These are phyloP conservation scores for Daldinia loculata DNA, from an alignment of 495 filamentous ascomycete genomes.

Conservation along the genomic window DNA sequence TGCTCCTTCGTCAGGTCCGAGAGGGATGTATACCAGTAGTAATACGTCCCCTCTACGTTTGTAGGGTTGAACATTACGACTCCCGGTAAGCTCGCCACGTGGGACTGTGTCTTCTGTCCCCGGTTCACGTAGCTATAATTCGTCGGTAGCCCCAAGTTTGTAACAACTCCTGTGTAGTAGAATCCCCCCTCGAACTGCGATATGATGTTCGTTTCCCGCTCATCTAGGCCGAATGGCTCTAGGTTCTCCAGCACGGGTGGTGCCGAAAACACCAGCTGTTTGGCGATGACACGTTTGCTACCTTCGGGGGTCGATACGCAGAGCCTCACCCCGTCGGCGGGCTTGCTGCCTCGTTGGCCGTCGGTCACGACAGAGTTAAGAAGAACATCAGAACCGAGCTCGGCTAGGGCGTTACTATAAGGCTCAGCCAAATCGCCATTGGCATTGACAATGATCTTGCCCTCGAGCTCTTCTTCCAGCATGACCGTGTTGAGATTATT, in stretches of 20 bases:
- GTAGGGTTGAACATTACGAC: constrained; percentile 37
- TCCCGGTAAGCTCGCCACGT: constrained; percentile 25
- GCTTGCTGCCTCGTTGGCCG: constrained; percentile 11
- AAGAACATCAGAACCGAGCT: constrained; percentile 49
- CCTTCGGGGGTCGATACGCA: constrained; percentile 27
- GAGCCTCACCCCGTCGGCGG: constrained; percentile 29
- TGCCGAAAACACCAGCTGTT: constrained; percentile 59
- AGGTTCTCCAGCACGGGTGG: constrained; percentile 49
- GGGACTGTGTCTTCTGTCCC: constrained; percentile 15
- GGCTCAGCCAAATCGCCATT: constrained; percentile 52
- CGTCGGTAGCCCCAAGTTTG: constrained; percentile 21
- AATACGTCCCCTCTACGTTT: constrained; percentile 31
- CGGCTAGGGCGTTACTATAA: constrained; percentile 49
- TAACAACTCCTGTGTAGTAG: constrained; percentile 34
- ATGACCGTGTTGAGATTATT: constrained; percentile 34
- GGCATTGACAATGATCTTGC: constrained; percentile 12
- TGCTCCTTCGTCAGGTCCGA: constrained; percentile 15
- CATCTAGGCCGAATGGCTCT: constrained; percentile 47
- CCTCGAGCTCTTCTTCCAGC: constrained; percentile 23
- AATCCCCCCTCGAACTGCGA: constrained; percentile 26
- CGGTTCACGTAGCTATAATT: constrained; percentile 27
- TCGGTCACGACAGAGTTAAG: constrained; percentile 38
- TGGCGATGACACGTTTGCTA: constrained; percentile 51
- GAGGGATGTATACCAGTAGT: constrained; percentile 37
- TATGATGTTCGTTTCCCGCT: constrained; percentile 51